Conservation (phyloP, 2,329 filamentous ascomycete species). For the Ophiostoma ulmi region DNA sequence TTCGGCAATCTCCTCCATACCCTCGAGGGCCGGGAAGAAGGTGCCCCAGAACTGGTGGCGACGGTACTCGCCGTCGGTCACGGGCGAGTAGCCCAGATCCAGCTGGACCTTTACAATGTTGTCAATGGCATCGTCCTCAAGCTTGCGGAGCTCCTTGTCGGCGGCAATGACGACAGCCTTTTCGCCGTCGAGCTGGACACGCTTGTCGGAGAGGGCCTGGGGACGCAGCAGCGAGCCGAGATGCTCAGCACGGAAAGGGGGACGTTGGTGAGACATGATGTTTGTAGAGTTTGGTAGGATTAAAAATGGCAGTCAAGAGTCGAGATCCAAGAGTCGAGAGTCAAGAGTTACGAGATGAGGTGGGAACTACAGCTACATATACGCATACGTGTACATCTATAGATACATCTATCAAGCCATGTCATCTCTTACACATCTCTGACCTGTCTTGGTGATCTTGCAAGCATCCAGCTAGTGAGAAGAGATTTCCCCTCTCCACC, state of each 20-base stretch:
- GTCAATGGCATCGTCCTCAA: conserved; percentile 56
- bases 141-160: conserved; percentile 43
- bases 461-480: neutral
- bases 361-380: neutral
- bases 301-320: neutral
- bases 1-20: conserved; percentile 38
- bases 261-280: conserved; percentile 30
- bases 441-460: neutral
- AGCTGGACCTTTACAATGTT: conserved; percentile 56
- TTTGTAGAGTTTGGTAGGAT: neutral
- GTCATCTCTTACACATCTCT: conserved; percentile 14
- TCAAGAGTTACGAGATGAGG: neutral
- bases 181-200: conserved; percentile 34
- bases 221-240: conserved; percentile 70
- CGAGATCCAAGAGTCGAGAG: neutral
- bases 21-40: conserved; percentile 38
- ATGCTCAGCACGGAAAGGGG: conserved; percentile 70
- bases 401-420: neutral
- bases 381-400: neutral
- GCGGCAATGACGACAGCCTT: conserved; percentile 38
- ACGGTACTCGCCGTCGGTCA: conserved; percentile 59
- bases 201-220: conserved; percentile 51
- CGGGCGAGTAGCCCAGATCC: conserved; percentile 50
- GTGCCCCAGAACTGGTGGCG: conserved; percentile 36
- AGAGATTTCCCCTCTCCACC: neutral